Evolutionary conservation across 1,284 basidiomycete genomes (phyloP).

Genomic region (Ustilago xerochloae): DNA sequence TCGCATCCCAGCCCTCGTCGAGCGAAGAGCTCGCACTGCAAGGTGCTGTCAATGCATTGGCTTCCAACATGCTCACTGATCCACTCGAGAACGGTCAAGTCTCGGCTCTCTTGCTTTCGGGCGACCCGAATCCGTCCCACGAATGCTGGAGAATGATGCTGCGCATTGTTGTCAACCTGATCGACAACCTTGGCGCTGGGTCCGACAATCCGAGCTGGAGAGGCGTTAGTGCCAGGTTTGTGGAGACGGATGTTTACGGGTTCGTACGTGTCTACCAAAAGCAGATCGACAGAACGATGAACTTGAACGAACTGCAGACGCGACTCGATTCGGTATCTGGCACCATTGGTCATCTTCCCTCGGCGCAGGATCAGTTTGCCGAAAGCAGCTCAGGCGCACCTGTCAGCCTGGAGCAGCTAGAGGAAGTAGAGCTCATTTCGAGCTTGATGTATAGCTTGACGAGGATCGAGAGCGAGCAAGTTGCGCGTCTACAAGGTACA

Average conservation of each 20-base stretch:
- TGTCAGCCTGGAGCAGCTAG: conserved; percentile 50
- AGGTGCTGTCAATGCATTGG: conserved; percentile 82
- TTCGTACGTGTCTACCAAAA: conserved; percentile 85
- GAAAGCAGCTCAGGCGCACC: background rate
- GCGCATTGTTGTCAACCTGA: conserved; percentile 79
- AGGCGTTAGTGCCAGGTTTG: conserved; percentile 78
- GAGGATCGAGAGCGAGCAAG: conserved; percentile 32
- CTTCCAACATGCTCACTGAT: conserved; percentile 81
- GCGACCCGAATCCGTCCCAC: conserved; percentile 81
- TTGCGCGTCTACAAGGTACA: background rate
- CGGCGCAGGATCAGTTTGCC: conserved; percentile 1
- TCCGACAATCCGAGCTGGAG: conserved; percentile 35
- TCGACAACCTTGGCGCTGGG: conserved; percentile 71
- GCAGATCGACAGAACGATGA: conserved; percentile 80
- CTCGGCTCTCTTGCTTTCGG: conserved; percentile 76
- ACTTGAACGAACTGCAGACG: conserved; percentile 75
- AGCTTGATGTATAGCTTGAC: conserved; percentile 52
- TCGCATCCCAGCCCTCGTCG: conserved; percentile 80
- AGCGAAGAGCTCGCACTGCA: conserved; percentile 87
- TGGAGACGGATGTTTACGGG: conserved; percentile 84
- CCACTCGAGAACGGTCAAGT: conserved; percentile 80
- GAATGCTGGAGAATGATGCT: conserved; percentile 86
- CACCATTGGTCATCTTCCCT: conserved; percentile 77
- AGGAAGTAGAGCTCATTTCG: conserved; percentile 47
- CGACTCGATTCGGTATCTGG: conserved; percentile 64